Percentiles rank a stretch among this genome's conserved stretches.
Evolutionary conservation across 768 basidiomycete species (phyloP).

Genomic region (Suillus paluster): DNA sequence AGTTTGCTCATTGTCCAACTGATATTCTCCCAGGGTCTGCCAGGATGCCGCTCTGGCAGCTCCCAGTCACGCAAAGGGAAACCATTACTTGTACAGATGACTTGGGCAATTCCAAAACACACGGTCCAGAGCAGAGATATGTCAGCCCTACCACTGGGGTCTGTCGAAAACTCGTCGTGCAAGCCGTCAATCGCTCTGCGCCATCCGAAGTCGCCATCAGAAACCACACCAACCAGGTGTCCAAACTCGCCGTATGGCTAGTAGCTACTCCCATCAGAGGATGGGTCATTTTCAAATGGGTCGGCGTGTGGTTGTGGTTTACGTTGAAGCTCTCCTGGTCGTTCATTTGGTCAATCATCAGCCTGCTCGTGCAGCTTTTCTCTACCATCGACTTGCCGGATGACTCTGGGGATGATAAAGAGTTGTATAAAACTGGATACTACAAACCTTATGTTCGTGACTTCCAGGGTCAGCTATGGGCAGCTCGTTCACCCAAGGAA

Average conservation of each 20-base stretch:
- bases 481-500: constrained; percentile 22
- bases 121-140: constrained; percentile 18
- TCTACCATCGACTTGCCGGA: neutral
- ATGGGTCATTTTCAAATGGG: constrained; percentile 10
- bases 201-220: constrained; percentile 8
- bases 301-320: constrained; percentile 10
- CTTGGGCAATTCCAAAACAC: neutral
- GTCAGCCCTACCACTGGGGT: constrained; percentile 19
- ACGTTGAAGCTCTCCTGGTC: constrained; percentile 12
- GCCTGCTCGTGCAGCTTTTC: neutral
- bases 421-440: neutral
- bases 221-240: constrained; percentile 1
- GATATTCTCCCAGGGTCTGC: neutral
- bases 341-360: constrained; percentile 7
- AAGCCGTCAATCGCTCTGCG: constrained; percentile 12
- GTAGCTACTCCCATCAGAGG: constrained; percentile 10
- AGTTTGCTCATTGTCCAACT: neutral
- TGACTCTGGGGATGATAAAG: neutral
- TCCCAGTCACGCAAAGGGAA: neutral
- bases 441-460: constrained; percentile 11
- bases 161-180: constrained; percentile 17
- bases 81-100: neutral
- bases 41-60: neutral
- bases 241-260: constrained; percentile 17
- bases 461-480: constrained; percentile 21